Evolutionary conservation across 2,329 filamentous ascomycete species (phyloP).

Genomic region (Arachnopeziza araneosa): DNA sequence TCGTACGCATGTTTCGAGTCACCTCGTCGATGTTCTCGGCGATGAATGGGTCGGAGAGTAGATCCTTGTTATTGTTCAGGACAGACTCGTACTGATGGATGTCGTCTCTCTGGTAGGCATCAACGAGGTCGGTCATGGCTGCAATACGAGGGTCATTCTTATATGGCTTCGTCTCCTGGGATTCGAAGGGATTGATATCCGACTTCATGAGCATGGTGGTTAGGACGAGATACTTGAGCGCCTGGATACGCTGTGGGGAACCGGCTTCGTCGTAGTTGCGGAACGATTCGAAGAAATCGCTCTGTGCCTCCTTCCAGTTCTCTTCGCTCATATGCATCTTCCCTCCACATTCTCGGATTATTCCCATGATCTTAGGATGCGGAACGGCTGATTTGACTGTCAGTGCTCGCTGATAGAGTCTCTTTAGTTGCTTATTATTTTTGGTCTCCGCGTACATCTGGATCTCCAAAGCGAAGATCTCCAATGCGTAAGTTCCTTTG

Average conservation of each 20-base stretch:
- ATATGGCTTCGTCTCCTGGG: conserved; percentile 97
- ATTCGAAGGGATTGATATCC: conserved; percentile 97
- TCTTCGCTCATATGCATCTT: conserved; percentile 99
- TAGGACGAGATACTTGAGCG: conserved; percentile 92
- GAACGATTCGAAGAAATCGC: conserved; percentile 98
- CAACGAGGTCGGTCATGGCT: conserved; percentile 95
- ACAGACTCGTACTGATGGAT: conserved; percentile 88
- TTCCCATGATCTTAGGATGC: conserved; percentile 98
- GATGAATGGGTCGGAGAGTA: conserved; percentile 89
- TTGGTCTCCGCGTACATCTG: conserved; percentile 97
- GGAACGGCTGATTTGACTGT: conserved; percentile 94
- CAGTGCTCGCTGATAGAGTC: conserved; percentile 84
- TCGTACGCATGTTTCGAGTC: conserved; percentile 95
- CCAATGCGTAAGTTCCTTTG: conserved; percentile 93
- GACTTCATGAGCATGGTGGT: conserved; percentile 99
- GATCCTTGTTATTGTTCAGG: conserved; percentile 79
- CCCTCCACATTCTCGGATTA: conserved; percentile 95
- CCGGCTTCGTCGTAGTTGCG: conserved; percentile 98
- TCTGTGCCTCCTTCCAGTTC: conserved; percentile 96
- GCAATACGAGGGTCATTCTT: conserved; percentile 91
- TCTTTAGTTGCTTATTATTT: conserved; percentile 96
- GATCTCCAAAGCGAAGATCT: conserved; percentile 95
- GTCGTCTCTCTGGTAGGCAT: conserved; percentile 93
- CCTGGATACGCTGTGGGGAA: conserved; percentile 91
- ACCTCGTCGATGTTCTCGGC: conserved; percentile 99